phyloP scores from a whole-genome alignment of 306 rosid genomes.

The Alnus glutinosa region DNA sequence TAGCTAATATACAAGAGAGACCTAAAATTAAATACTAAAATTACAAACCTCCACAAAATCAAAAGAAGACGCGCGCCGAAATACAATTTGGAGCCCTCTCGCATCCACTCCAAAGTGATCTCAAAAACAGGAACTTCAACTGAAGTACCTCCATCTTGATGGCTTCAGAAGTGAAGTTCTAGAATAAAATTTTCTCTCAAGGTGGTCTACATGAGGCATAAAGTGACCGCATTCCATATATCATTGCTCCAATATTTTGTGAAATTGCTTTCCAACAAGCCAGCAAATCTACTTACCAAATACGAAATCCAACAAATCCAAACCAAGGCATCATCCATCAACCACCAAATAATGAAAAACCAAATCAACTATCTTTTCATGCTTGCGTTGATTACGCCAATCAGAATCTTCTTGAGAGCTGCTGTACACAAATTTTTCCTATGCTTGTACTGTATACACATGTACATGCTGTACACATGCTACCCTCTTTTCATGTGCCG shows the following conservation, averaged over 20 bases:
- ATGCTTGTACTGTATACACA: background rate
- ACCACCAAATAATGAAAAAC: background rate
- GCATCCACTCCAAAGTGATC: no score
- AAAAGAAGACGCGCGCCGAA: background rate
- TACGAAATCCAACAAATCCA: background rate
- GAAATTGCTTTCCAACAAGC: background rate
- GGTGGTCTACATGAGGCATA: no score
- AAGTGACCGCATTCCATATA: background rate
- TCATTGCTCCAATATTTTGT: background rate
- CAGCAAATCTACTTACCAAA: background rate
- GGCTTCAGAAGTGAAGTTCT: background rate
- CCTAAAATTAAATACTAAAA: background rate
- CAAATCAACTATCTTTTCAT: background rate
- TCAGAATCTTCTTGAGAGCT: background rate
- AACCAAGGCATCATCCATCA: background rate
- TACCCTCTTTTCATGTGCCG: no score
- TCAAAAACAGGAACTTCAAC: background rate
- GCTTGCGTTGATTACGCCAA: background rate
- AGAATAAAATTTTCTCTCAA: background rate
- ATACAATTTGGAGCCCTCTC: no score
- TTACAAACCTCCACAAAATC: background rate
- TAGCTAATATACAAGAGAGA: background rate
- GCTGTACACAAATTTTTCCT: background rate
- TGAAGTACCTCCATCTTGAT: background rate
- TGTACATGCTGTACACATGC: no score